Evolutionary conservation across 495 filamentous ascomycete genomes (phyloP).

Genomic region (Filosporella fistucella): DNA sequence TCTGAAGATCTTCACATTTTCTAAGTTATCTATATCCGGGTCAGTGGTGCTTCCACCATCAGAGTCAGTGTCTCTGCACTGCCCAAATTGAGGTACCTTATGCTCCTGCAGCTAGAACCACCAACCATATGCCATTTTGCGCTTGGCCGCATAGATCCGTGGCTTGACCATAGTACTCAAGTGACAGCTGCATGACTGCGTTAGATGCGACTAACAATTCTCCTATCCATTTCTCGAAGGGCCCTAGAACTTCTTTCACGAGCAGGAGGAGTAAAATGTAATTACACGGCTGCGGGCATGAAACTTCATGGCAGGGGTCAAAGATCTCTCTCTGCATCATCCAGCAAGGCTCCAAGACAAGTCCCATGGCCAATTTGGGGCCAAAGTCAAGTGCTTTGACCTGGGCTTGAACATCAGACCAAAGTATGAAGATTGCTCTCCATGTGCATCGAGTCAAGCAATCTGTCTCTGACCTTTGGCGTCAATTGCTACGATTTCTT

Average conservation of each 20-base stretch:
- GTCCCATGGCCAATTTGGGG: too few relatives aligned
- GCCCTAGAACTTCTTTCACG: conserved; percentile 22
- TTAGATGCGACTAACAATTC: conserved; percentile 26
- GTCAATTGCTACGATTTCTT: conserved; percentile 19
- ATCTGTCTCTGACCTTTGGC: conserved; percentile 28
- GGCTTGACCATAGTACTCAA: conserved; percentile 18
- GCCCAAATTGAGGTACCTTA: background rate
- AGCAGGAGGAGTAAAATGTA: conserved; percentile 17
- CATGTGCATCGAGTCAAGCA: conserved; percentile 49
- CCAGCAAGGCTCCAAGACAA: too few relatives aligned
- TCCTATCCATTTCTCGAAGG: conserved; percentile 22
- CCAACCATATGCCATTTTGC: conserved; percentile 6
- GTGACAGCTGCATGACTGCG: conserved; percentile 35
- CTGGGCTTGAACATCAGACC: too few relatives aligned
- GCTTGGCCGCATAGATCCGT: conserved; percentile 16
- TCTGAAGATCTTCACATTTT: background rate
- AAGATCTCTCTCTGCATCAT: conserved; percentile 6
- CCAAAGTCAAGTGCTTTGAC: too few relatives aligned
- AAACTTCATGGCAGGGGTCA: conserved; percentile 3
- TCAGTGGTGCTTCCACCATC: background rate
- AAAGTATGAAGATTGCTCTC: conserved; percentile 32
- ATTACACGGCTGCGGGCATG: conserved; percentile 20
- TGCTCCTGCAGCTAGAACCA: background rate
- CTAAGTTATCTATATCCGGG: background rate
- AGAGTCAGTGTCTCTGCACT: background rate